Conservation (phyloP, 139 green algal genomes). For the Zygnema circumcarinatum region DNA sequence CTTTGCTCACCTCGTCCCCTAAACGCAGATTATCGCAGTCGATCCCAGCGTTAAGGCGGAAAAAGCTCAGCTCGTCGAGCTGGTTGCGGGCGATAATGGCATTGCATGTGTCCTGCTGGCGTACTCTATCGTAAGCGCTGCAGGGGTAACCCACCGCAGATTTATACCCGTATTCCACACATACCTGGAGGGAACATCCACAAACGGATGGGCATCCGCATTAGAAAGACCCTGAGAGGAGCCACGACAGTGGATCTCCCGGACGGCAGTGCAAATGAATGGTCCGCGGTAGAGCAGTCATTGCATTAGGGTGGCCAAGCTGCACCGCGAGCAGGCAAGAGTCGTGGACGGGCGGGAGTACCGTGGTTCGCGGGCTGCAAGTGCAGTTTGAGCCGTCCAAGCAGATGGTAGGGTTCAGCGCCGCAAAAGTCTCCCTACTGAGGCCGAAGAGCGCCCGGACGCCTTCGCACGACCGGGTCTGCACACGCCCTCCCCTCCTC, state of each 20-base stretch:
- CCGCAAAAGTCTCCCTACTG: background rate
- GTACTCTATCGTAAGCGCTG: background rate
- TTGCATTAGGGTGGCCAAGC: background rate
- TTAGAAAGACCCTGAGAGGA: background rate
- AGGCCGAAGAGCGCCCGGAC: background rate
- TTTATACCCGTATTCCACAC: background rate
- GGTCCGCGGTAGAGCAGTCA: too few species aligned
- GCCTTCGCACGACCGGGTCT: background rate
- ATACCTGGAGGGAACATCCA: too few species aligned
- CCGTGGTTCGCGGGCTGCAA: background rate
- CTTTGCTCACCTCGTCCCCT: background rate
- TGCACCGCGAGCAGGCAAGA: background rate
- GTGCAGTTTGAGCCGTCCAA: background rate
- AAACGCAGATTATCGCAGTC: background rate
- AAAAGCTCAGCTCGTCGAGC: background rate
- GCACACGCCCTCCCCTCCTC: background rate
- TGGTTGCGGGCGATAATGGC: background rate
- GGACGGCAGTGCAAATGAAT: background rate
- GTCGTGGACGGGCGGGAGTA: background rate
- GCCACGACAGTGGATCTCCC: background rate
- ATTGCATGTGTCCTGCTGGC: background rate
- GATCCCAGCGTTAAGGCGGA: background rate
- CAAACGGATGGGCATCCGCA: background rate
- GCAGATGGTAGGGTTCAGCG: background rate
- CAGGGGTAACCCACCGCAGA: background rate